Percentiles rank a stretch among this genome's conserved stretches.
Conservation (phyloP, 441 rosid genomes). For the Bocquillonia castaneifolia region DNA sequence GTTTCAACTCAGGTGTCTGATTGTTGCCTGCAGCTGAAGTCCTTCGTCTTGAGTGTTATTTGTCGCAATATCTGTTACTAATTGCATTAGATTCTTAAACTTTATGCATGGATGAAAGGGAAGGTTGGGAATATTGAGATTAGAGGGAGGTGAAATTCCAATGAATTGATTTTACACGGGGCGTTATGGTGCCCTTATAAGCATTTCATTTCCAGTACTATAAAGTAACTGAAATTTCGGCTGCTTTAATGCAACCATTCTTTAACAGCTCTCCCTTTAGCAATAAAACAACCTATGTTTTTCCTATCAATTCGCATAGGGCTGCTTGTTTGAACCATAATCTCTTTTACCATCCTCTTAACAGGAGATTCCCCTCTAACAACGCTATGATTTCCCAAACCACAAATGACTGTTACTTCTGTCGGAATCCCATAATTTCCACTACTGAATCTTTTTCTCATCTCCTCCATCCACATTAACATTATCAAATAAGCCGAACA, state of each 20-base stretch:
- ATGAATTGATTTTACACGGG: too few species aligned
- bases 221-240: background rate
- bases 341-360: constrained; percentile 47
- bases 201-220: too few species aligned
- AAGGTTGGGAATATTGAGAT: too few species aligned
- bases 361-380: constrained; percentile 68
- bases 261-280: constrained; percentile 60
- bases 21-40: too few species aligned
- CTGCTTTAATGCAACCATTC: constrained; percentile 42
- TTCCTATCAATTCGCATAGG: constrained; percentile 69
- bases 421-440: constrained; percentile 38
- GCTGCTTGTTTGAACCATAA: constrained; percentile 42
- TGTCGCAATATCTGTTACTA: too few species aligned
- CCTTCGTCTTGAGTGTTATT: too few species aligned
- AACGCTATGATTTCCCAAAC: constrained; percentile 64
- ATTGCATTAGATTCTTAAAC: too few species aligned
- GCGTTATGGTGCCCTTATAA: too few species aligned
- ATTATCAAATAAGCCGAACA: constrained; percentile 63
- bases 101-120: too few species aligned
- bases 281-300: constrained; percentile 65
- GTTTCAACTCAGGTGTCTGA: too few species aligned
- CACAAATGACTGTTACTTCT: constrained; percentile 61
- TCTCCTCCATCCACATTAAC: constrained; percentile 69
- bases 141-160: too few species aligned
- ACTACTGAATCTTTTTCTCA: constrained; percentile 36